These are phyloP conservation scores for Microcyclospora tardicrescens DNA, from an alignment of 2,329 filamentous ascomycete species.

Conservation along the genomic window DNA sequence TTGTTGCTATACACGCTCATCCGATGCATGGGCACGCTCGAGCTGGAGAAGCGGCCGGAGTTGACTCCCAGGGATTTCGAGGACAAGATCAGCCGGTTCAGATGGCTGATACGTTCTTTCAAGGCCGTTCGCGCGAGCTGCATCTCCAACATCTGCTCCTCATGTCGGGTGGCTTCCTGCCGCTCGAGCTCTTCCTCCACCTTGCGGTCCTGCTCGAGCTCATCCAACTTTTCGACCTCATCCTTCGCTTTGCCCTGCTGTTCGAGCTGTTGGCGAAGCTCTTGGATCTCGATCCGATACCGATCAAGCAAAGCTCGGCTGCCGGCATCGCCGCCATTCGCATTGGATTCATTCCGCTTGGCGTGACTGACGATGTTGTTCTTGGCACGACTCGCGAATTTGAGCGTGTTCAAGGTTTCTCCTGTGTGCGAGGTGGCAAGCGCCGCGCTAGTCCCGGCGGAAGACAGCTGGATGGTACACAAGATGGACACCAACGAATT, in stretches of 20 bases:
- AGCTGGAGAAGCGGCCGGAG: conserved; percentile 47
- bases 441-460: conserved; percentile 53
- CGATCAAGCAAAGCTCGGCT: conserved; percentile 80
- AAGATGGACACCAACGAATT: conserved; percentile 94
- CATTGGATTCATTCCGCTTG: conserved; percentile 78
- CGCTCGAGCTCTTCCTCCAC: conserved; percentile 61
- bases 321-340: conserved; percentile 64
- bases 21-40: conserved; percentile 26
- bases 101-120: conserved; percentile 93
- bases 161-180: conserved; percentile 57
- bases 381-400: conserved; percentile 91
- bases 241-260: conserved; percentile 58
- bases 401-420: conserved; percentile 90
- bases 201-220: conserved; percentile 56
- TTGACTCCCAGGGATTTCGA: conserved; percentile 96
- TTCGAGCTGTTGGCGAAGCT: conserved; percentile 69
- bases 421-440: conserved; percentile 61
- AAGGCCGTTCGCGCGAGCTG: conserved; percentile 88
- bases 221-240: conserved; percentile 43
- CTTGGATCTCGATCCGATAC: conserved; percentile 84
- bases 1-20: conserved; percentile 27
- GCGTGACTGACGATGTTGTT: conserved; percentile 97
- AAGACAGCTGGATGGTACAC: conserved; percentile 87
- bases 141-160: conserved; percentile 98
- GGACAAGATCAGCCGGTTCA: conserved; percentile 87